phyloP scores from a whole-genome alignment of 2,329 filamentous ascomycete genomes.

The Talaromyces islandicus region DNA sequence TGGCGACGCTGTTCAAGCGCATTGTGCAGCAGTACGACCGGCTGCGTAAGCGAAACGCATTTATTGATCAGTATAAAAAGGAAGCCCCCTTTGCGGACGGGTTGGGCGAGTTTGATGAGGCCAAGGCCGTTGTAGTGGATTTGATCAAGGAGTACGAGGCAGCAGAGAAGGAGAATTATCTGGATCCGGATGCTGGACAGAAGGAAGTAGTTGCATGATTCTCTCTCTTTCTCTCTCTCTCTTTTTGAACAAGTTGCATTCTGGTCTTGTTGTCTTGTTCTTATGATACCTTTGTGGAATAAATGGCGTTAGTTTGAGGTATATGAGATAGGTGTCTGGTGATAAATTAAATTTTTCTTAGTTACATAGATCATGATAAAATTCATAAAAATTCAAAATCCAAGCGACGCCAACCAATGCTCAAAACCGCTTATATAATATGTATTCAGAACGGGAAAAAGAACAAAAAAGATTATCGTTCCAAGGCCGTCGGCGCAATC shows the following conservation, averaged over 20 bases:
- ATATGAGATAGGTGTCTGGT: background rate
- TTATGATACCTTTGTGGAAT: background rate
- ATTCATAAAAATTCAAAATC: background rate
- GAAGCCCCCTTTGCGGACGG: slow-evolving; percentile 90
- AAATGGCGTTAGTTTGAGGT: background rate
- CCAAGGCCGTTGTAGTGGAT: slow-evolving; percentile 83
- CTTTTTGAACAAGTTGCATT: background rate
- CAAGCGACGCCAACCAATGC: background rate
- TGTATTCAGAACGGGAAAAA: background rate
- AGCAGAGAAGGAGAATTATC: slow-evolving; percentile 82
- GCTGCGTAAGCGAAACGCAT: slow-evolving; percentile 93
- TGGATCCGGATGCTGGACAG: slow-evolving; percentile 62
- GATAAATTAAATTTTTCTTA: background rate
- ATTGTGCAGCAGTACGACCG: slow-evolving; percentile 90
- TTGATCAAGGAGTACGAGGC: slow-evolving; percentile 93
- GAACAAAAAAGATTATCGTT: slow-evolving; percentile 15
- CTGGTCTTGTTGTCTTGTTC: too few species aligned
- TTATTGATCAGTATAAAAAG: slow-evolving; percentile 93
- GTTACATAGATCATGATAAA: background rate
- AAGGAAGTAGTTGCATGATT: slow-evolving; percentile 18
- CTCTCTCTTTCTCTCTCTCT: background rate
- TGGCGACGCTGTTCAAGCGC: slow-evolving; percentile 91
- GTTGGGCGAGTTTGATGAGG: slow-evolving; percentile 90
- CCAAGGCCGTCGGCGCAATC: slow-evolving; percentile 41
- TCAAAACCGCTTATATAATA: background rate